Evolutionary conservation across 2,329 filamentous ascomycete species (phyloP).

Genomic region (Trichoderma oligosporum): DNA sequence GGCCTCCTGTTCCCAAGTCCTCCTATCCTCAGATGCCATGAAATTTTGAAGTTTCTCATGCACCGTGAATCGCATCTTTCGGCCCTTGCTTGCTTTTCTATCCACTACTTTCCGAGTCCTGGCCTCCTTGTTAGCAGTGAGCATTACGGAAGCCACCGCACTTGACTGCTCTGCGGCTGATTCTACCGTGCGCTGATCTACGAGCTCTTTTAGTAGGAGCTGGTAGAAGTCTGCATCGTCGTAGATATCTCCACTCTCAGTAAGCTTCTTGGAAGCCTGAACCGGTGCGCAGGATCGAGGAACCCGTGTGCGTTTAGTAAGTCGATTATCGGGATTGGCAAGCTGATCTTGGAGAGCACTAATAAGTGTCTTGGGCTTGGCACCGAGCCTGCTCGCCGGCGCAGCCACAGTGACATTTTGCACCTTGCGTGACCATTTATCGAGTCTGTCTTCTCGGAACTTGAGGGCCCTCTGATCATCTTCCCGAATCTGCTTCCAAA

Average conservation of each 20-base stretch:
- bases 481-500: conserved; percentile 69
- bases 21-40: conserved; percentile 85
- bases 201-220: conserved; percentile 83
- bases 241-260: conserved; percentile 65
- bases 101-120: conserved; percentile 83
- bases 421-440: conserved; percentile 83
- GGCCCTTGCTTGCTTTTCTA: conserved; percentile 89
- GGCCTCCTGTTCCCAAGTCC: conserved; percentile 74
- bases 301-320: conserved; percentile 64
- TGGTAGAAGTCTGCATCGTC: conserved; percentile 97
- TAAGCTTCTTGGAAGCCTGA: conserved; percentile 56
- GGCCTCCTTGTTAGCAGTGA: conserved; percentile 68
- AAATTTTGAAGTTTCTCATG: conserved; percentile 98
- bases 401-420: conserved; percentile 44
- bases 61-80: conserved; percentile 90
- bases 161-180: conserved; percentile 47
- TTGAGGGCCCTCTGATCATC: conserved; percentile 58
- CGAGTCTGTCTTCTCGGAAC: conserved; percentile 67
- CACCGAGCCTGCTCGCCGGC: conserved; percentile 26
- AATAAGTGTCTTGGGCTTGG: conserved; percentile 49
- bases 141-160: conserved; percentile 53
- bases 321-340: conserved; percentile 55
- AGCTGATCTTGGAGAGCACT: conserved; percentile 67
- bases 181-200: conserved; percentile 79
- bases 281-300: conserved; percentile 73